These are phyloP conservation scores for Eleusine indica DNA, from an alignment of 176 grass and related monocot species.

Conservation along the genomic window DNA sequence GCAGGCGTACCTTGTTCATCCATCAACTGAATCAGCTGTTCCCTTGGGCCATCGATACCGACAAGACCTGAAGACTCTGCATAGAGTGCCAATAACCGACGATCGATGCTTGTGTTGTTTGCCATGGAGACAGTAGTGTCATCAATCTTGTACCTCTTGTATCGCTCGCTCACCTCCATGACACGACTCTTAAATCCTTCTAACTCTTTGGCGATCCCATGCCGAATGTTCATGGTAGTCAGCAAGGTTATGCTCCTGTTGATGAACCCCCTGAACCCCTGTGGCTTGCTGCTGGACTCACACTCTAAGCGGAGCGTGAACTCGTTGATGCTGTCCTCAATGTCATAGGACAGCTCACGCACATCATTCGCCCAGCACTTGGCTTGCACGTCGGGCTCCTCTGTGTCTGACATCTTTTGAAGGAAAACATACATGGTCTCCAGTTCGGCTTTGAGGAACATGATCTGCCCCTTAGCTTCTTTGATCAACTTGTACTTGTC, in stretches of 20 bases:
- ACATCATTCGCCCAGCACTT: slow-evolving; percentile 13
- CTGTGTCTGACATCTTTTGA: neutral
- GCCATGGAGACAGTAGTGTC: neutral
- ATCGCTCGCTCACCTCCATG: slow-evolving; percentile 14
- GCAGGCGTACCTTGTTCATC: neutral
- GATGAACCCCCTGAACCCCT: slow-evolving; percentile 11
- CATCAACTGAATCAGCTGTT: neutral
- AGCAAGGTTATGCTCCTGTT: neutral
- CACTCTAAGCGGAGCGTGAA: neutral
- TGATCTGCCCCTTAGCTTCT: neutral
- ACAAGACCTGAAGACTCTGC: neutral
- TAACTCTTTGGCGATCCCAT: slow-evolving; percentile 3
- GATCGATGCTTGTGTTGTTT: neutral
- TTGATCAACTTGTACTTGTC: slow-evolving; percentile 21
- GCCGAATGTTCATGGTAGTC: neutral
- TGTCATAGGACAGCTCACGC: slow-evolving; percentile 12
- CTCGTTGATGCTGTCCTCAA: slow-evolving; percentile 12
- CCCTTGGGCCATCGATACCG: neutral
- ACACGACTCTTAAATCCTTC: neutral
- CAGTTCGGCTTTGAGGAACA: slow-evolving; percentile 23
- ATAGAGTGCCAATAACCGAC: neutral
- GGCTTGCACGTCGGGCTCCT: slow-evolving; percentile 5
- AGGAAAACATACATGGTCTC: slow-evolving; percentile 14
- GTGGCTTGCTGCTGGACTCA: neutral
- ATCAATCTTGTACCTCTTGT: slow-evolving; percentile 10